Percentiles rank a stretch among this genome's conserved stretches.
phyloP scores from a whole-genome alignment of 768 basidiomycete species.

The Boletellus emodensis region DNA sequence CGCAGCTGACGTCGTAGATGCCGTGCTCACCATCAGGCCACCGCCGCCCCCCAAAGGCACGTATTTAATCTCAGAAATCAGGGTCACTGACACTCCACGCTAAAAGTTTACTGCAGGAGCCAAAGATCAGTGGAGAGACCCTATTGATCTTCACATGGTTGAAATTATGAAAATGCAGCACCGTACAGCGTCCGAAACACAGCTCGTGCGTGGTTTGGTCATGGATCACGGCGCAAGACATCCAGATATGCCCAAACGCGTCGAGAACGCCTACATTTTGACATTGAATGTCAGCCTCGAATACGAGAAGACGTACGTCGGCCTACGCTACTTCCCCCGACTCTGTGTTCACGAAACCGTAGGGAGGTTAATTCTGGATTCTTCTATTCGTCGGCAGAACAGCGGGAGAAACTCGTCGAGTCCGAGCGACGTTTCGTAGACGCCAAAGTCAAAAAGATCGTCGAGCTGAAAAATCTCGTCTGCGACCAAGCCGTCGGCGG shows the following conservation, averaged over 20 bases:
- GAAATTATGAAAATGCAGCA: constrained; percentile 99
- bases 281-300: constrained; percentile 97
- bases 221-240: constrained; percentile 97
- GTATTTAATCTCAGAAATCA: constrained; percentile 20
- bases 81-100: constrained; percentile 21
- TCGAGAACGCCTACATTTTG: constrained; percentile 93
- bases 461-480: constrained; percentile 93
- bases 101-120: constrained; percentile 41
- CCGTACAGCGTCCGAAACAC: constrained; percentile 94
- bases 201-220: constrained; percentile 91
- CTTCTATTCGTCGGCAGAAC: constrained; percentile 98
- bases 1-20: constrained; percentile 91
- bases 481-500: constrained; percentile 90
- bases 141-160: constrained; percentile 98
- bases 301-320: constrained; percentile 96
- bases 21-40: constrained; percentile 83
- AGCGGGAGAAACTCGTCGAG: constrained; percentile 97
- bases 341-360: constrained; percentile 17
- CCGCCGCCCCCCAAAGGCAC: constrained; percentile 58
- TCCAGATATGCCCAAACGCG: constrained; percentile 98
- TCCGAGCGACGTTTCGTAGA: constrained; percentile 94
- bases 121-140: constrained; percentile 71
- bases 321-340: constrained; percentile 14
- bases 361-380: constrained; percentile 99
- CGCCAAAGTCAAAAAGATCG: constrained; percentile 90